phyloP scores from a whole-genome alignment of 106 monocot species.

The Amphibolis antarctica region DNA sequence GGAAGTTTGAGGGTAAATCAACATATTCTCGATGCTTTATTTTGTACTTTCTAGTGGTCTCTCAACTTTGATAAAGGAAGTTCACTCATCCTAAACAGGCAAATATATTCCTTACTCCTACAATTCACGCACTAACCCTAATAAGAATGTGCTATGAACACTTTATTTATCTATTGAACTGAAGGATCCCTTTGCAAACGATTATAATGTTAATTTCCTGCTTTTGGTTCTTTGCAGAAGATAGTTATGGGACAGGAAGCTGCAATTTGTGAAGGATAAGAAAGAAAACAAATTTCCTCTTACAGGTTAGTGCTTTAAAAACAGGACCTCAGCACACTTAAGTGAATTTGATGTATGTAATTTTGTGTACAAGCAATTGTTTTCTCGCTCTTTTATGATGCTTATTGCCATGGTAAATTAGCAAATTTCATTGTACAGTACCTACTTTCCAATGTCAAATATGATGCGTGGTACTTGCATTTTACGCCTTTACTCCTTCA shows the following conservation, averaged over 20 bases:
- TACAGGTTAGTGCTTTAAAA: no score
- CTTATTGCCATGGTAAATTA: no score
- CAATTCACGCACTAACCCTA: not conserved
- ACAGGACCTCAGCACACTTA: no score
- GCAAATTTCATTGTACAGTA: no score
- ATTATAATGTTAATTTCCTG: not conserved
- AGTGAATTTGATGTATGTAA: no score
- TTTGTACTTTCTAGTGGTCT: not conserved
- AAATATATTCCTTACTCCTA: not conserved
- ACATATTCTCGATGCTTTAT: not conserved
- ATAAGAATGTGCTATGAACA: no score
- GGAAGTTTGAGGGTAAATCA: slow-evolving; percentile 17
- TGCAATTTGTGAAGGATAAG: not conserved
- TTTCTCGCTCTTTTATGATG: no score
- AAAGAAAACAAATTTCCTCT: not conserved
- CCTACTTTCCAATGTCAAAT: no score
- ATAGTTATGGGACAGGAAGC: slow-evolving; percentile 13
- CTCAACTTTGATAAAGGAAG: not conserved
- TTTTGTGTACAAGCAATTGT: no score
- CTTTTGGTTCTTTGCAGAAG: slow-evolving; percentile 4
- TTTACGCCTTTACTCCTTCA: no score
- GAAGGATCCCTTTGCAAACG: not conserved
- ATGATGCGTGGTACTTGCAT: no score
- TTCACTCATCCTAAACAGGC: not conserved
- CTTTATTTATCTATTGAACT: no score